Evolutionary conservation across 768 basidiomycete genomes (phyloP).

Genomic region (Boletus eberwhitei): DNA sequence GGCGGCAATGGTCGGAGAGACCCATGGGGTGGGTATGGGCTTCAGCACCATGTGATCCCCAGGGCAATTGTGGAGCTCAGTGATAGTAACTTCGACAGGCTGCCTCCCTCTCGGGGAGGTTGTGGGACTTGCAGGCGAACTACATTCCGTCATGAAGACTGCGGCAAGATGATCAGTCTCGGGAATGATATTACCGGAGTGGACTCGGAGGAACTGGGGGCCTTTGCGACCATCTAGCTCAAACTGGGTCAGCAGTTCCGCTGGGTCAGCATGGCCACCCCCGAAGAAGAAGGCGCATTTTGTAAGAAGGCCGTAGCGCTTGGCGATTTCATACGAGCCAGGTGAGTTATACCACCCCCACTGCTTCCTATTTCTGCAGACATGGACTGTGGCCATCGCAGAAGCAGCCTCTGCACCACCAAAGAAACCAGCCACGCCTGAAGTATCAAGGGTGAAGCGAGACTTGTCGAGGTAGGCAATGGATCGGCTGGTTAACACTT

Average conservation of each 20-base stretch:
- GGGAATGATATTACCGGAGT: conserved; percentile 3
- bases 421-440: conserved; percentile 19
- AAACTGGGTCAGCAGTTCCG: conserved; percentile 6
- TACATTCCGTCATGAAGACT: background rate
- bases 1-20: background rate
- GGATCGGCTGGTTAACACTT: background rate
- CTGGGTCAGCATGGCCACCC: conserved; percentile 15
- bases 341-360: conserved; percentile 36
- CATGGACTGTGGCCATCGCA: conserved; percentile 33
- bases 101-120: background rate
- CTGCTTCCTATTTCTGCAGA: conserved; percentile 24
- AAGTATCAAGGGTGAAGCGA: conserved; percentile 20
- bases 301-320: conserved; percentile 28
- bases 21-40: background rate
- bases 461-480: conserved; percentile 7
- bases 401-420: conserved; percentile 32
- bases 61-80: background rate
- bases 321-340: conserved; percentile 31
- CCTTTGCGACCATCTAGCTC: conserved; percentile 6
- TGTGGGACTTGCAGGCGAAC: background rate
- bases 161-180: conserved; percentile 9
- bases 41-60: background rate
- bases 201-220: conserved; percentile 7
- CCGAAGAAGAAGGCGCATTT: conserved; percentile 26
- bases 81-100: conserved; percentile 4